Conservation (phyloP, 805 yeast species). For the Kluyveromyces lactis region DNA sequence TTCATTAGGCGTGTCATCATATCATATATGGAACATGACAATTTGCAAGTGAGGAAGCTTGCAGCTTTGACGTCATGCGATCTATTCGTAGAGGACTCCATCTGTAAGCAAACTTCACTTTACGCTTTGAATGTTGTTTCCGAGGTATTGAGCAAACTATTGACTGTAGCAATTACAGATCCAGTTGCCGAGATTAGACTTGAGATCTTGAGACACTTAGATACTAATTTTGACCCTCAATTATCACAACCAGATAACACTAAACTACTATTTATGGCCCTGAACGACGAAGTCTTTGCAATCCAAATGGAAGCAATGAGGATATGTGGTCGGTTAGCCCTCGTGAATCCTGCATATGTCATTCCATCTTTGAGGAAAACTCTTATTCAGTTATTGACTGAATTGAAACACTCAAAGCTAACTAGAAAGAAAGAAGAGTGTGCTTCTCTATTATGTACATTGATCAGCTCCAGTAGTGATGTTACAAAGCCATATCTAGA, state of each 20-base stretch:
- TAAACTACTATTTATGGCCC: slow-evolving; percentile 71
- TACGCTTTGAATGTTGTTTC: slow-evolving; percentile 76
- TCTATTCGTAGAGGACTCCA: slow-evolving; percentile 68
- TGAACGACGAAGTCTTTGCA: slow-evolving; percentile 83
- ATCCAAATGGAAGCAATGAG: slow-evolving; percentile 72
- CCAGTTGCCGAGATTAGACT: slow-evolving; percentile 78
- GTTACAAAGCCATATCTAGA: slow-evolving; percentile 86
- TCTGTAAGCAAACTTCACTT: slow-evolving; percentile 75
- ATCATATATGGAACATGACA: slow-evolving; percentile 74
- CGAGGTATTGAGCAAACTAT: slow-evolving; percentile 71
- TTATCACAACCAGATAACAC: slow-evolving; percentile 91
- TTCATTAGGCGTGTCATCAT: slow-evolving; percentile 80
- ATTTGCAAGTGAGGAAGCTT: slow-evolving; percentile 68
- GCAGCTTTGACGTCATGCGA: slow-evolving; percentile 81
- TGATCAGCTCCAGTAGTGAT: slow-evolving; percentile 70
- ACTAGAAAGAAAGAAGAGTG: slow-evolving; percentile 79
- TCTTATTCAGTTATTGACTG: slow-evolving; percentile 75
- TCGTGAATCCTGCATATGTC: slow-evolving; percentile 89
- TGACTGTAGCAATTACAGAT: slow-evolving; percentile 82
- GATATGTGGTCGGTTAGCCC: slow-evolving; percentile 75
- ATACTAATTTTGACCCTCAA: slow-evolving; percentile 78
- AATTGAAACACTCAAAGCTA: slow-evolving; percentile 72
- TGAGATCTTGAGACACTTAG: slow-evolving; percentile 66
- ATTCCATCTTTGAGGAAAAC: slow-evolving; percentile 88
- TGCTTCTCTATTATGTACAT: slow-evolving; percentile 61